These are phyloP conservation scores for Colletotrichum godetiae DNA, from an alignment of 2,329 filamentous ascomycete genomes.

Conservation along the genomic window DNA sequence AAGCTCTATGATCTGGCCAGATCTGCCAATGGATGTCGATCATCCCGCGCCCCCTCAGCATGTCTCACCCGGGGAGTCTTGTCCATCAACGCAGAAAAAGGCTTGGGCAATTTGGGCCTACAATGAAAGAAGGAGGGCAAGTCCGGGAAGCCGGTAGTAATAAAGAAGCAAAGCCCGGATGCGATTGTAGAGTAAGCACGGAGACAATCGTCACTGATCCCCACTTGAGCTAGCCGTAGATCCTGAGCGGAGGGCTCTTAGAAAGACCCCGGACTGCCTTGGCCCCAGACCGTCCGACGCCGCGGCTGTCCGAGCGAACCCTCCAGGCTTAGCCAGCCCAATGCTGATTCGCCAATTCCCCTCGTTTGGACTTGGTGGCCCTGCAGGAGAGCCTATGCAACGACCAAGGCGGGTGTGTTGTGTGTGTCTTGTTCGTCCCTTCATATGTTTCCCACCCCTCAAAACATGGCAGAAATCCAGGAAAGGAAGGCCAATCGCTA, in stretches of 20 bases:
- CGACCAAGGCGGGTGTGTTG: background rate
- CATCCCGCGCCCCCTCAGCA: background rate
- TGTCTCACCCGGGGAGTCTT: constrained; percentile 15
- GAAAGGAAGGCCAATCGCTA: constrained; percentile 2
- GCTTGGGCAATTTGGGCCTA: background rate
- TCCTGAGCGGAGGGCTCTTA: constrained; percentile 7
- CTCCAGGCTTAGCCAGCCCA: background rate
- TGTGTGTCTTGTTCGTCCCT: background rate
- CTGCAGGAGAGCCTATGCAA: constrained; percentile 14
- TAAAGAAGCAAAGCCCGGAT: constrained; percentile 15
- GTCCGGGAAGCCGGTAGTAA: background rate
- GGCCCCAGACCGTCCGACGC: constrained; percentile 22
- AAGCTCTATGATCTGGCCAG: background rate
- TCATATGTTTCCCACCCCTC: background rate
- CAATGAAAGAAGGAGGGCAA: background rate
- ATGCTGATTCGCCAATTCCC: constrained; percentile 23
- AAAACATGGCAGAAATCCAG: background rate
- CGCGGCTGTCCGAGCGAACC: constrained; percentile 21
- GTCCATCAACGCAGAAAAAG: background rate
- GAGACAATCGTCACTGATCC: constrained; percentile 7
- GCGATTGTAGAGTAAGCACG: background rate
- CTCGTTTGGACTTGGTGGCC: background rate
- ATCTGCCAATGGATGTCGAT: constrained; percentile 11
- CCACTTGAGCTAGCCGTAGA: constrained; percentile 19
- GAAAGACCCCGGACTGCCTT: constrained; percentile 13